Evolutionary conservation across 2,329 filamentous ascomycete genomes (phyloP), one percentile per base, ranked within the genome.

Genomic region (Epichloe coenophiala): DNA sequence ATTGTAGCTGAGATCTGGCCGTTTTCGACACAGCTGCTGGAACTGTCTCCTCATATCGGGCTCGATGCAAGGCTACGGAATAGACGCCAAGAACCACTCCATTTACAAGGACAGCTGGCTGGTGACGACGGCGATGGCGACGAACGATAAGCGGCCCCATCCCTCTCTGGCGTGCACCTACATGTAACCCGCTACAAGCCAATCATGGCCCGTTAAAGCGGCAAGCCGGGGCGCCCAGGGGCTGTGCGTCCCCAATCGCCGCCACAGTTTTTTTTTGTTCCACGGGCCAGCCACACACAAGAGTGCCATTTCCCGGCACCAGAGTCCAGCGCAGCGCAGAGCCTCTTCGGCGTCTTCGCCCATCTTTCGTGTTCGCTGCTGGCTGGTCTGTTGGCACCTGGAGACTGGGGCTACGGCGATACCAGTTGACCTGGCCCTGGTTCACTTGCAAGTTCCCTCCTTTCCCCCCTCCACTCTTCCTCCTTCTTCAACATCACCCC

Each of bases 391-490:
- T 21, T 48, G 11, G 27, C n/a, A 43, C 39, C 39, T 48, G 47
- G 47, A 9, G 6, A 23, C 5, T 19, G 19, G 45, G 43, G 37
- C 17, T 23, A 1, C 27, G 27, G 27, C 1, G 3, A 31, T 31
- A 31, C 38, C 33, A 48, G 13, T 40, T 40, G 38, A 8, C 38
- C 48, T 31, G 33, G 41, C 41, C 36, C 36, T 37, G 38, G 40
- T 35, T 48, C 37, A 47, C 40, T 48, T 45, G 15, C 35, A 56
- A 51, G 56, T 53, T 57, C 52, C 58, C 58, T 57, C 57, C 61
- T 63, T 61, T 62, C 59, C 61, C 56, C 60, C 59, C 57, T 63
- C 60, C 60, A 60, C 63, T 60, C 61, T 56, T 58, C 61, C 61
- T 60, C 58, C 58, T 61, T 61, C 61, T 66, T 59, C 58, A 59